Evolutionary conservation across 1,139 yeast species (phyloP), one percentile per base, ranked within the genome.

Genomic region (Debaryomyces udenii): DNA sequence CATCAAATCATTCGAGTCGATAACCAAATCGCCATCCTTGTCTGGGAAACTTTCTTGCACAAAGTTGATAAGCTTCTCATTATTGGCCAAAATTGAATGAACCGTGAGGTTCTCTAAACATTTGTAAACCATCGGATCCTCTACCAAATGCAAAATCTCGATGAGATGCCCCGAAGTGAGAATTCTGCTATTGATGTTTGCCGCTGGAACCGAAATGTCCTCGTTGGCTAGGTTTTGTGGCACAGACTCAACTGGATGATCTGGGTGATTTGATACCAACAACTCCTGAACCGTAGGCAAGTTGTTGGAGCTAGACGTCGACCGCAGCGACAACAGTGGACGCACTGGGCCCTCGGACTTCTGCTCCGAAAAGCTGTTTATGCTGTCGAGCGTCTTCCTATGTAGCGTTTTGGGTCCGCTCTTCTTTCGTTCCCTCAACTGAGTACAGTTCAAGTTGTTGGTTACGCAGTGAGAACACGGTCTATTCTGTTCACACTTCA

Each of bases 351-450:
- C 11, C 6, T 34, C 28, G 6, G 20, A 14, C 10, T 16, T 23
- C 9, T 20, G 26, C 22, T 53, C 62, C 27, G 53, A 52, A 33
- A 64, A 40, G 37, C 52, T 59, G 41, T 57, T 63, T 38, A 72
- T 70, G 20, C 66, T 55, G 26, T 64, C 65, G 22, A 70, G 47
- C 7, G 76, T 70, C 46, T 69, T 71, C 37, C 57, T 55, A 33
- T 68, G 70, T 39, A 68, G 51, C 33, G 59, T 64, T 43, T 69
- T 70, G n/a, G 77, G 76, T 3, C 77, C 78, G 32, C 68, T 59
- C 49, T 70, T 70, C 52, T 69, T 70, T 23, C 74, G 59, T 41
- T 61, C 63, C 41, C 76, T 50, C 24, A 62, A 51, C 45, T 59
- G 61, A 9, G 76, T 72, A 50, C 78, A 72, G 7, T 57, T 59